Percentiles rank a stretch among this genome's conserved stretches.
phyloP scores from a whole-genome alignment of 495 filamentous ascomycete species.

The Cetradonia linearis region DNA sequence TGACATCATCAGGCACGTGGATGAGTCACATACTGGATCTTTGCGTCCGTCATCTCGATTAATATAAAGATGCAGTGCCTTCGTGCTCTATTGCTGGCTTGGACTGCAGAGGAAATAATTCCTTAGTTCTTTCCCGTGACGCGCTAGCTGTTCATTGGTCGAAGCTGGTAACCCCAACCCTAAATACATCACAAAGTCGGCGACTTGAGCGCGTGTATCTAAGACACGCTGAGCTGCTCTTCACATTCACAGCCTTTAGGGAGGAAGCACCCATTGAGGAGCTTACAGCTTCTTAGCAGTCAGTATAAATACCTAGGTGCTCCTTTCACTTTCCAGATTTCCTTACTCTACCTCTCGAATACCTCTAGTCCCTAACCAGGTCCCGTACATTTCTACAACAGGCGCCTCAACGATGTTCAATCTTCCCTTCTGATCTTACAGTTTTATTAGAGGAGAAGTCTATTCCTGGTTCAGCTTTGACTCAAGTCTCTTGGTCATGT shows the following conservation, averaged over 20 bases:
- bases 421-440: neutral
- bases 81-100: conserved; percentile 4
- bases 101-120: neutral
- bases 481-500: neutral
- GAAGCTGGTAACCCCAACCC: conserved; percentile 5
- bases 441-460: neutral
- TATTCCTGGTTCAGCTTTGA: neutral
- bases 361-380: neutral
- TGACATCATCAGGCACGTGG: conserved; percentile 20
- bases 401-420: neutral
- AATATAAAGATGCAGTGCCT: conserved; percentile 28
- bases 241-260: neutral
- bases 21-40: conserved; percentile 58
- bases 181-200: too few species aligned
- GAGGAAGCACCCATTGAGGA: neutral
- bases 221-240: conserved; percentile 9
- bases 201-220: conserved; percentile 13
- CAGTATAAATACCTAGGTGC: neutral
- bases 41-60: conserved; percentile 60
- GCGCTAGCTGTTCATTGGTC: conserved; percentile 7
- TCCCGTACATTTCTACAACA: conserved; percentile 7
- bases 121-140: neutral
- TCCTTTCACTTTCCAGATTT: neutral
- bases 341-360: neutral
- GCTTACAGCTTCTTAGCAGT: neutral